phyloP scores from a whole-genome alignment of 169 alveolate genomes.

The Plasmodium ovale region DNA sequence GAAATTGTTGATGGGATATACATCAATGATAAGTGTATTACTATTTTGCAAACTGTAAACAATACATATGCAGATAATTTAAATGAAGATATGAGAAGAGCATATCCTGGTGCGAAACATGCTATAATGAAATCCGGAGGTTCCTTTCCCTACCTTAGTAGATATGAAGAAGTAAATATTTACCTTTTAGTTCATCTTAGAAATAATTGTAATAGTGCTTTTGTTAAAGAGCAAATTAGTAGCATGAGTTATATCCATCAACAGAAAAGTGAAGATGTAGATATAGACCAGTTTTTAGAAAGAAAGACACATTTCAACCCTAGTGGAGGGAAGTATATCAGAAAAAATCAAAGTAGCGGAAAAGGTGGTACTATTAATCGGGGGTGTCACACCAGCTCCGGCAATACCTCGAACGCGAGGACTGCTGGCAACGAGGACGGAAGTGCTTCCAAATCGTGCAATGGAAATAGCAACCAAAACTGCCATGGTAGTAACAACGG shows the following conservation, averaged over 20 bases:
- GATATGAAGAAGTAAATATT: constrained; percentile 82
- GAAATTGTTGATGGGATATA: constrained; percentile 72
- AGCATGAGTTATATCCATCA: constrained; percentile 54
- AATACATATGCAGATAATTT: constrained; percentile 68
- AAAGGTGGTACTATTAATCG: neutral
- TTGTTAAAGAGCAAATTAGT: constrained; percentile 49
- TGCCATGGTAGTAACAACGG: neutral
- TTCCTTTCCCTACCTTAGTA: constrained; percentile 82
- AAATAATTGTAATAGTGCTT: constrained; percentile 55
- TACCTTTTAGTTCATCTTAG: constrained; percentile 82
- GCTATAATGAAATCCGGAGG: constrained; percentile 84
- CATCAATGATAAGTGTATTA: constrained; percentile 54
- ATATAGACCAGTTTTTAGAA: constrained; percentile 7
- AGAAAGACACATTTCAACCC: neutral
- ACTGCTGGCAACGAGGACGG: neutral
- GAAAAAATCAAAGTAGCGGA: constrained; percentile 5
- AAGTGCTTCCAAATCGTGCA: neutral
- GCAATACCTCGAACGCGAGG: neutral
- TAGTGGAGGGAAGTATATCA: neutral
- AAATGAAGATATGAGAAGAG: constrained; percentile 70
- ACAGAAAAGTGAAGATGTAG: constrained; percentile 27
- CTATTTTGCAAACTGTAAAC: constrained; percentile 81
- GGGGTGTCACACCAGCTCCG: neutral
- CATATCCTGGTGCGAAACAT: constrained; percentile 79
- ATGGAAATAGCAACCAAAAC: neutral